These are phyloP conservation scores for Lipomyces spencermartinsiae DNA, from an alignment of 805 yeast species.

Conservation along the genomic window DNA sequence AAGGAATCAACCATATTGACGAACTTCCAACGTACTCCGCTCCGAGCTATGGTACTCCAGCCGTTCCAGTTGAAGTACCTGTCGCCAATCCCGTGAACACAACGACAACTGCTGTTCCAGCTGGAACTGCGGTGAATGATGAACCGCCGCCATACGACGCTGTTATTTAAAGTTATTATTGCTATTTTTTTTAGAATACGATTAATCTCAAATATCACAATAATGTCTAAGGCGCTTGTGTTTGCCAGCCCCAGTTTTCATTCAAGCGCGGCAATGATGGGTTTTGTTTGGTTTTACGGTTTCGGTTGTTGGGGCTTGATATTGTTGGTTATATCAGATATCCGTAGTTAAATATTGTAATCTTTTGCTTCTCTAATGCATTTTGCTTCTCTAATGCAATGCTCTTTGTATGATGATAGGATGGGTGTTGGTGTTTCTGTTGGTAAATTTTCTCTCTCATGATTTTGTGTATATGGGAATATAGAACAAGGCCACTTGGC, in stretches of 20 bases:
- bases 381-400: neutral
- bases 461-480: neutral
- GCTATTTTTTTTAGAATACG: neutral
- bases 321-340: neutral
- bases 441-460: neutral
- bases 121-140: neutral
- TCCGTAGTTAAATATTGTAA: neutral
- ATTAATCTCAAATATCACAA: neutral
- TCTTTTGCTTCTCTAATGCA: neutral
- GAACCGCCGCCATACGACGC: constrained; percentile 15
- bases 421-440: neutral
- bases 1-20: constrained; percentile 40
- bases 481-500: neutral
- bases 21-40: constrained; percentile 36
- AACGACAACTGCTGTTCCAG: neutral
- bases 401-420: neutral
- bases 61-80: no score
- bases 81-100: neutral
- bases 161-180: neutral
- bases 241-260: neutral
- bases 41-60: neutral
- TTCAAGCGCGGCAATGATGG: neutral
- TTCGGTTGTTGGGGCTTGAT: neutral
- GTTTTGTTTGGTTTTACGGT: neutral
- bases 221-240: neutral